These are phyloP conservation scores for Helicocarpus griseus DNA, from an alignment of 2,329 filamentous ascomycete species.

Conservation along the genomic window DNA sequence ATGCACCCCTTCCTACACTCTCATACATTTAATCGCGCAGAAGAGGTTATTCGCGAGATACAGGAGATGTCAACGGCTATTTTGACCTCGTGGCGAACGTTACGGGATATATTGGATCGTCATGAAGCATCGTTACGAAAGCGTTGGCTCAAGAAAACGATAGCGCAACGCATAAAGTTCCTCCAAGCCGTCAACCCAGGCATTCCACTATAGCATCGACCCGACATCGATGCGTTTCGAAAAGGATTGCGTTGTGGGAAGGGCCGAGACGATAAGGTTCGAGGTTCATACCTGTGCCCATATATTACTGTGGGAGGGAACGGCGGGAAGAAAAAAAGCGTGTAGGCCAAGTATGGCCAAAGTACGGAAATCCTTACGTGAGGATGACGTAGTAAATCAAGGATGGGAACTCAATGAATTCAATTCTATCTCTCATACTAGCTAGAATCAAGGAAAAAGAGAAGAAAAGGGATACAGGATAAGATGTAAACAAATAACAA, in stretches of 20 bases:
- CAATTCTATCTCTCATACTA: too few relatives aligned
- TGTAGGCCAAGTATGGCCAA: too few relatives aligned
- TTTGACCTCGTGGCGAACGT: constrained; percentile 24
- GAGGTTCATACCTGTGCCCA: constrained; percentile 39
- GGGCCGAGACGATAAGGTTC: constrained; percentile 7
- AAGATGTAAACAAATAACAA: too few relatives aligned
- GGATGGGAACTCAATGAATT: too few relatives aligned
- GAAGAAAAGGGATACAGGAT: too few relatives aligned
- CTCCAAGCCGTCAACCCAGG: constrained; percentile 38
- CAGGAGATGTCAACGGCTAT: constrained; percentile 15
- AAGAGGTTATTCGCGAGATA: neutral
- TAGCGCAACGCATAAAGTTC: constrained; percentile 36
- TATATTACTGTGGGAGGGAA: constrained; percentile 41
- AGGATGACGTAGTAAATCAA: too few relatives aligned
- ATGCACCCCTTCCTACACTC: too few relatives aligned
- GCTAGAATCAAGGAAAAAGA: too few relatives aligned
- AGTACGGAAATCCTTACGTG: too few relatives aligned
- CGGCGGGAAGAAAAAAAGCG: too few relatives aligned
- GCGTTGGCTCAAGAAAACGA: constrained; percentile 47
- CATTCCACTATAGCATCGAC: constrained; percentile 41
- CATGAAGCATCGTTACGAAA: constrained; percentile 43
- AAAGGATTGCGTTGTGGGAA: neutral
- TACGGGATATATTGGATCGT: constrained; percentile 37
- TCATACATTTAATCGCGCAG: constrained; percentile 5
- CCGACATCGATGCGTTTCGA: constrained; percentile 36